These are phyloP conservation scores for Coemansia furcata DNA, from an alignment of 192 early-diverging fungal genomes.

Conservation along the genomic window DNA sequence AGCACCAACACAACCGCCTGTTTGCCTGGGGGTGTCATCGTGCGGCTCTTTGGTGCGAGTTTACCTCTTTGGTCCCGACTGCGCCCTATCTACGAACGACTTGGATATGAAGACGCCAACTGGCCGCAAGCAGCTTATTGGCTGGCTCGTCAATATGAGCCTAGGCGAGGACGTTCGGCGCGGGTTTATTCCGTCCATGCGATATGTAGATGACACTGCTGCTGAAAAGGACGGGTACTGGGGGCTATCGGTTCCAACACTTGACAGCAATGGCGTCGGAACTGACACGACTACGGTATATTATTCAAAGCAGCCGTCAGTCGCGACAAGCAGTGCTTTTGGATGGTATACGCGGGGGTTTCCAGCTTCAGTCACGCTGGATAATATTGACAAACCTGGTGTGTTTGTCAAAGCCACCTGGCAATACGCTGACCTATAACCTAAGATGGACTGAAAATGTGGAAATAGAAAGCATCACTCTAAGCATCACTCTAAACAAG, in stretches of 20 bases:
- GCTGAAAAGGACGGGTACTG: neutral
- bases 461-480: neutral
- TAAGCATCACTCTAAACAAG: neutral
- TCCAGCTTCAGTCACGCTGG: neutral
- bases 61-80: neutral
- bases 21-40: neutral
- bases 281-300: neutral
- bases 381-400: too few relatives aligned
- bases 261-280: neutral
- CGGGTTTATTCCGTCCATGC: neutral
- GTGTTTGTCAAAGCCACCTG: too few relatives aligned
- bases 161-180: neutral
- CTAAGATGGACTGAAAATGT: too few relatives aligned
- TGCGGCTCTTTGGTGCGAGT: neutral
- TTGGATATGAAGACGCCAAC: neutral
- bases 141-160: neutral
- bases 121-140: neutral
- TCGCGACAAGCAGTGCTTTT: neutral
- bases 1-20: neutral
- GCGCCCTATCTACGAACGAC: neutral
- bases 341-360: constrained; percentile 1
- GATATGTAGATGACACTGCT: too few relatives aligned
- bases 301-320: neutral
- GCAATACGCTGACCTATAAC: too few relatives aligned
- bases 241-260: neutral